These are phyloP conservation scores for Aspergillus bridgeri DNA, from an alignment of 495 filamentous ascomycete genomes.

Conservation along the genomic window DNA sequence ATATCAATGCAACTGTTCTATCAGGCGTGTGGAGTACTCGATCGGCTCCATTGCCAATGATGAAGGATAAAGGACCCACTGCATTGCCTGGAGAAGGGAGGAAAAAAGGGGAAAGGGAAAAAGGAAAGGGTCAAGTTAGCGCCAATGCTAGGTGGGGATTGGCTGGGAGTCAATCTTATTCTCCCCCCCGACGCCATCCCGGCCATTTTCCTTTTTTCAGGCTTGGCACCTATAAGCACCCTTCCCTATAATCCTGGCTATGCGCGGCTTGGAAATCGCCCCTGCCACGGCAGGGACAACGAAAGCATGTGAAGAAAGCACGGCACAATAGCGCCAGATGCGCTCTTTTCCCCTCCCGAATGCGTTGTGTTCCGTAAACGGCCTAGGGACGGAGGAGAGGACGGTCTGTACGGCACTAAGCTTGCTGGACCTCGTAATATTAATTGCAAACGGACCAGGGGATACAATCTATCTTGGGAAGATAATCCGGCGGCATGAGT, in stretches of 20 bases:
- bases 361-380: conserved; percentile 2
- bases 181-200: neutral
- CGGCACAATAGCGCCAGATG: conserved; percentile 4
- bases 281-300: neutral
- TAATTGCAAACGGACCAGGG: neutral
- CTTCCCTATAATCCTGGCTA: neutral
- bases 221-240: neutral
- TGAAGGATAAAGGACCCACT: conserved; percentile 1
- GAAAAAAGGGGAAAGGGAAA: neutral
- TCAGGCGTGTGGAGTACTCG: conserved; percentile 8
- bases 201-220: neutral
- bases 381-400: conserved; percentile 1
- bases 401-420: conserved; percentile 2
- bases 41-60: conserved; percentile 2
- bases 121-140: neutral
- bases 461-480: neutral
- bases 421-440: conserved; percentile 4
- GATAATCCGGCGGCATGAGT: neutral
- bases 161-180: conserved; percentile 5
- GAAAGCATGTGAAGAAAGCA: conserved; percentile 7
- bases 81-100: neutral
- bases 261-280: neutral
- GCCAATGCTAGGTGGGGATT: neutral
- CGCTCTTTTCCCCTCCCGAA: conserved; percentile 1
- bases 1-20: conserved; percentile 14